Evolutionary conservation across 768 basidiomycete species (phyloP).

Genomic region (Tylopilus rubrobrunneus): DNA sequence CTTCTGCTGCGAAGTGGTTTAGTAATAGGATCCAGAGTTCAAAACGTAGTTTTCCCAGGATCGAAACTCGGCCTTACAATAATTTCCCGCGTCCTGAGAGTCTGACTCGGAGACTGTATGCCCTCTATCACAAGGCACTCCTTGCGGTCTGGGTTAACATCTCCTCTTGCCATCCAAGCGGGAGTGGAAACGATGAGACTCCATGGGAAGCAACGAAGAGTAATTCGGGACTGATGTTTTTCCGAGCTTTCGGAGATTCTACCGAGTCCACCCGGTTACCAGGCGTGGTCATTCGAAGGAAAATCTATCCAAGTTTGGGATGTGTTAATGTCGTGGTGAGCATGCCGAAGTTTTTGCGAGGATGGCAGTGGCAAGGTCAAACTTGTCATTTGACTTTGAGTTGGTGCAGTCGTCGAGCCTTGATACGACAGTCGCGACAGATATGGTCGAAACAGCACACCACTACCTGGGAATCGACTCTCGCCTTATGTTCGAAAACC

Average conservation of each 20-base stretch:
- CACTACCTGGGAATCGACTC: background rate
- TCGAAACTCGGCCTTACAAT: background rate
- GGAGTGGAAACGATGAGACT: constrained; percentile 1
- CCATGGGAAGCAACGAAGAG: constrained; percentile 3
- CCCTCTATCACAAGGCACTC: too few species aligned
- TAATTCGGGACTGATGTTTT: background rate
- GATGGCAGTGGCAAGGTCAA: background rate
- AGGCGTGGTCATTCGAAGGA: background rate
- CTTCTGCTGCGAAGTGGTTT: too few species aligned
- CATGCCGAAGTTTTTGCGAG: background rate
- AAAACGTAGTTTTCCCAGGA: background rate
- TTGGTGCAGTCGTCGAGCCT: background rate
- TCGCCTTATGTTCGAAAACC: background rate
- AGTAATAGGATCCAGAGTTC: too few species aligned
- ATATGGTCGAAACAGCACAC: background rate
- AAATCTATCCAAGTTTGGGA: constrained; percentile 1
- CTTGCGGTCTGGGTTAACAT: background rate
- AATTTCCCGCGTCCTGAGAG: too few species aligned
- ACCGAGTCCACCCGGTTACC: background rate
- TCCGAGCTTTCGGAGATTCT: background rate
- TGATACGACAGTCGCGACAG: background rate
- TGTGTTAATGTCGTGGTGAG: background rate
- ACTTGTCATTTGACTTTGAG: background rate
- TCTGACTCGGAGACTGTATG: too few species aligned
- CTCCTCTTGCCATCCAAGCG: background rate